These are phyloP conservation scores for Amborella trichopoda DNA, from an alignment of 164 flowering plant species.

Conservation along the genomic window DNA sequence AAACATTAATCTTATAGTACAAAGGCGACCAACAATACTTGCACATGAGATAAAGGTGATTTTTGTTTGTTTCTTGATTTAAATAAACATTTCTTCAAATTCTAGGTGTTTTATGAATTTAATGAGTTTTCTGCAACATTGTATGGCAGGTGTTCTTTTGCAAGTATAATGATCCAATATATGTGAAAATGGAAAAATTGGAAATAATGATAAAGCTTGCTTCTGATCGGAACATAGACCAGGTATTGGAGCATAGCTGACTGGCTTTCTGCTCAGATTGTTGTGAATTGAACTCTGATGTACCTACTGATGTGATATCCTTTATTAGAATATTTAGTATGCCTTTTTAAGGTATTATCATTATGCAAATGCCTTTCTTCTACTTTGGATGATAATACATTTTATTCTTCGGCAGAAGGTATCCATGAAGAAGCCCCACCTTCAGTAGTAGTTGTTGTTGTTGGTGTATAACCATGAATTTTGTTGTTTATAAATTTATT, in stretches of 20 bases:
- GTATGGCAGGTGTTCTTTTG: slow-evolving; percentile 82
- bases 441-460: no score
- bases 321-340: no score
- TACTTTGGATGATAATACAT: no score
- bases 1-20: slow-evolving; percentile 95
- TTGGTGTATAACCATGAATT: no score
- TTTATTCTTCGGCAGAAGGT: no score
- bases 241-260: slow-evolving; percentile 55
- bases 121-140: not conserved
- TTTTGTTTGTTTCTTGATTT: not conserved
- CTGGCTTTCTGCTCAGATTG: no score
- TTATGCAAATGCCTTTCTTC: no score
- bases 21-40: slow-evolving; percentile 90
- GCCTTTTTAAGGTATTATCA: no score
- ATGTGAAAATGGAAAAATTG: slow-evolving; percentile 93
- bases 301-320: no score
- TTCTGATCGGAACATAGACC: slow-evolving; percentile 96
- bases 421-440: no score
- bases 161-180: slow-evolving; percentile 99
- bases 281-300: no score
- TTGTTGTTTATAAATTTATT: no score
- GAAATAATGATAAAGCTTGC: slow-evolving; percentile 99
- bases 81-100: not conserved
- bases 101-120: not conserved
- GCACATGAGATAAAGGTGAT: slow-evolving; percentile 98